Percentiles rank a stretch among this genome's conserved stretches.
phyloP scores from a whole-genome alignment of 1,139 yeast species.

The Candida tropicalis region DNA sequence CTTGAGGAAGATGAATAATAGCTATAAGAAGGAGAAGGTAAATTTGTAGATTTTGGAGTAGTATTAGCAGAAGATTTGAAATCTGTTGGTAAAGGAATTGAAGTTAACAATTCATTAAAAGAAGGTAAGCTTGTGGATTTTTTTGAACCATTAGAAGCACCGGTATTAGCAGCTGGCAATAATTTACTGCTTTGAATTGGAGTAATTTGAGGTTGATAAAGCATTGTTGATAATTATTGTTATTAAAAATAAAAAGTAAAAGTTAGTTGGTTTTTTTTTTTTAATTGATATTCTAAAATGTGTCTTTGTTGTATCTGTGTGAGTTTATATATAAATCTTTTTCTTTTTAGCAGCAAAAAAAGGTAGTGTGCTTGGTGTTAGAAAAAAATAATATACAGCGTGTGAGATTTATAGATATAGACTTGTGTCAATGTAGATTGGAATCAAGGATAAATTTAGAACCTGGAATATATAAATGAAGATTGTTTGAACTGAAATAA shows the following conservation, averaged over 20 bases:
- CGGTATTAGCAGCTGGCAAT: slow-evolving; percentile 1
- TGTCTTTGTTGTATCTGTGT: background rate
- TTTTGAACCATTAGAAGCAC: background rate
- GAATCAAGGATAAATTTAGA: too few relatives aligned
- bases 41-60: slow-evolving; percentile 3
- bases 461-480: too few relatives aligned
- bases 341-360: slow-evolving; percentile 6
- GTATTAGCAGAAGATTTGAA: slow-evolving; percentile 19
- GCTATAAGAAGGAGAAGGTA: slow-evolving; percentile 10
- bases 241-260: too few relatives aligned
- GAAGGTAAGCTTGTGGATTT: slow-evolving; percentile 32
- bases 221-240: slow-evolving; percentile 5
- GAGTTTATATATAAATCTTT: background rate
- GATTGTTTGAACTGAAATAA: too few relatives aligned
- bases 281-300: background rate
- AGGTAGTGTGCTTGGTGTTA: too few relatives aligned
- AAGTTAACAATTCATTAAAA: slow-evolving; percentile 39
- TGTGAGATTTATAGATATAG: background rate
- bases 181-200: slow-evolving; percentile 1
- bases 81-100: slow-evolving; percentile 37
- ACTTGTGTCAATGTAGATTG: too few relatives aligned
- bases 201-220: slow-evolving; percentile 3
- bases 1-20: background rate
- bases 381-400: background rate
- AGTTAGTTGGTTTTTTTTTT: background rate